Evolutionary conservation across 2,329 filamentous ascomycete genomes (phyloP), one percentile per base, ranked within the genome.

Genomic region (Trichoderma lentiforme): DNA sequence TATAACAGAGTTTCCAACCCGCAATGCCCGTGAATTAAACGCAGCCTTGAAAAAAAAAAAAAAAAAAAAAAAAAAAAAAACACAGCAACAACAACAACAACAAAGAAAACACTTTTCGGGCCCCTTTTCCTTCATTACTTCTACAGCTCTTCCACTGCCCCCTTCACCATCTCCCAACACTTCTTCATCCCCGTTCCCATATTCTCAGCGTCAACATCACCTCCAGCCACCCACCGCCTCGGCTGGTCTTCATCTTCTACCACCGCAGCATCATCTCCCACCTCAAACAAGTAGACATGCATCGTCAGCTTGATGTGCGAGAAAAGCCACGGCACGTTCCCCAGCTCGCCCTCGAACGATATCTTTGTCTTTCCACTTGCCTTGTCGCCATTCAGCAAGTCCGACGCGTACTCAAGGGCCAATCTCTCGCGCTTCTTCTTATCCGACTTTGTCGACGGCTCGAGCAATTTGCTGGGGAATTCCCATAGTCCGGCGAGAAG

Each of bases 121-220:
- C 26, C 26, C 26, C 1, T 7, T 18, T 43, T 43, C 24, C 3
- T 30, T 47, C 8, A 11, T 6, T n/a, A 47, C 6, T 26, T 21
- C 6, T 3, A 62, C 6, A 26, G 5, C 28, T 53, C 28, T 2
- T 62, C 12, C 6, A 24, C 74, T 15, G 72, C 74, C 28, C 79
- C 78, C 66, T 78, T 78, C 4, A 81, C 81, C 66, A 88, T 77
- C 2, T 82, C 78, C 86, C 87, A 89, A 76, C 87, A 89, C 75
- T 87, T 88, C 47, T 84, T 82, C 87, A 89, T 89, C 0, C 87
- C 87, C 0, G 87, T 88, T 0, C 87, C 87, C 87, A 89, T 89
- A 0, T 86, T 86, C 76, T 86, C 85, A 1, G 75, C 76, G 2
- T 88, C 86, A 1, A 87, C 80, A 8, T 81, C 80, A 0, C 86